Percentiles rank a stretch among this genome's conserved stretches.
phyloP scores from a whole-genome alignment of 1,284 basidiomycete species.

The Dichomitus squalens region DNA sequence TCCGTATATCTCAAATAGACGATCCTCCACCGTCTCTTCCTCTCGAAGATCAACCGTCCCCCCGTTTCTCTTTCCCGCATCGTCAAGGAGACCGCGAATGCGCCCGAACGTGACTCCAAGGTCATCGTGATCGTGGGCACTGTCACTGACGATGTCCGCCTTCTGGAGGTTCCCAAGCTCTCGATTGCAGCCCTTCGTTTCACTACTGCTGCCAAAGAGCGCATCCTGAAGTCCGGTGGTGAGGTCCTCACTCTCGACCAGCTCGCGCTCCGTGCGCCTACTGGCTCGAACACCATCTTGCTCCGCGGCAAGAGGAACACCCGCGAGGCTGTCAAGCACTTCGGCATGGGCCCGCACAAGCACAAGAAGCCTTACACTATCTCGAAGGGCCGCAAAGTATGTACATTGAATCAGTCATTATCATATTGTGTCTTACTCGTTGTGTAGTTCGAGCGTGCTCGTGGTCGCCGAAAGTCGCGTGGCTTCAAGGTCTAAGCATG shows the following conservation, averaged over 20 bases:
- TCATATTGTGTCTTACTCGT: constrained; percentile 8
- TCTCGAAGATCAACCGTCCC: constrained; percentile 97
- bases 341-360: constrained; percentile 92
- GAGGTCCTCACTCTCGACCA: constrained; percentile 97
- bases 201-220: constrained; percentile 90
- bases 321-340: constrained; percentile 96
- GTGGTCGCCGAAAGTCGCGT: constrained; percentile 93
- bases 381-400: constrained; percentile 94
- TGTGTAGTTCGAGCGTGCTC: constrained; percentile 78
- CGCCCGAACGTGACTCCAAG: constrained; percentile 77
- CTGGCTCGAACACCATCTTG: constrained; percentile 94
- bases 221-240: constrained; percentile 95
- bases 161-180: constrained; percentile 88
- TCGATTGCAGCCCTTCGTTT: constrained; percentile 95
- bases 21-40: constrained; percentile 95
- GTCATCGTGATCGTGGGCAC: constrained; percentile 91
- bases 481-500: constrained; percentile 82
- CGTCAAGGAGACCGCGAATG: constrained; percentile 75
- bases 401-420: constrained; percentile 1
- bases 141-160: constrained; percentile 95
- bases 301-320: constrained; percentile 92
- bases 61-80: constrained; percentile 94
- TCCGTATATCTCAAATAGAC: constrained; percentile 47
- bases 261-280: constrained; percentile 92
- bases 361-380: constrained; percentile 94